Evolutionary conservation across 495 filamentous ascomycete genomes (phyloP), one percentile per base, ranked within the genome.

Genomic region (Podospora bellae-mahoneyi): DNA sequence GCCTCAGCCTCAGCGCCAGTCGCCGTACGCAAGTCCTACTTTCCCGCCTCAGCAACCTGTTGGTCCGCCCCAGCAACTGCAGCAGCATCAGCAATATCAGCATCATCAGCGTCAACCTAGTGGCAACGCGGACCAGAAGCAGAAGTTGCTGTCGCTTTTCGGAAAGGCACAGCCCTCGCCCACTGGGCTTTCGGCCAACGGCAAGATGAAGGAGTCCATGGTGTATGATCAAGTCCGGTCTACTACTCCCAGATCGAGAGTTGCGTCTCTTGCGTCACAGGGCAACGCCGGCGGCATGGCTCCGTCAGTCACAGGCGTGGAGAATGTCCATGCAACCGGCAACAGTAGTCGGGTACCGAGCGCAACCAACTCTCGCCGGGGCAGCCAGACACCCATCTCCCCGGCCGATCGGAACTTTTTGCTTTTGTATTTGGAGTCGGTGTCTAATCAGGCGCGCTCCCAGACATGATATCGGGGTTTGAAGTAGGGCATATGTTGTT

Each of bases 351-450:
- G 75, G 16, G 72, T 73, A 23, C 64, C 74, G 20, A 65, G 61
- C 20, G 61, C 61, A 5, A 63, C 61, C n/a, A 63, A 65, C 0
- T 80, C 83, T 32, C 76, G 84, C 28, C 78, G 80, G 48, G 82
- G 81, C 18, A 82, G 78, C 48, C 79, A 81, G 58, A 80, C 81
- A 48, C 80, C 88, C 26, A 85, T 88, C n/a, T 90, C 87, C 3
- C 85, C 88, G 1, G 87, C 84, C 9, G 87, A 96, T 71, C 88
- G 89, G 72, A 86, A 84, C n/a, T 96, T 96, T 71, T 79, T 96
- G 71, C 79, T 95, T 62, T 89, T 87, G 9, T 96, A 92, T 77
- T 77, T 97, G n/a, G 74, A 81, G 65, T 77, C 74, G 4, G 77
- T 80, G 10, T 78, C 81, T 18, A 73, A 65, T 55, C 34, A 26